Evolutionary conservation across 768 basidiomycete species (phyloP).

Genomic region (Agaricus sinodeliciosus): DNA sequence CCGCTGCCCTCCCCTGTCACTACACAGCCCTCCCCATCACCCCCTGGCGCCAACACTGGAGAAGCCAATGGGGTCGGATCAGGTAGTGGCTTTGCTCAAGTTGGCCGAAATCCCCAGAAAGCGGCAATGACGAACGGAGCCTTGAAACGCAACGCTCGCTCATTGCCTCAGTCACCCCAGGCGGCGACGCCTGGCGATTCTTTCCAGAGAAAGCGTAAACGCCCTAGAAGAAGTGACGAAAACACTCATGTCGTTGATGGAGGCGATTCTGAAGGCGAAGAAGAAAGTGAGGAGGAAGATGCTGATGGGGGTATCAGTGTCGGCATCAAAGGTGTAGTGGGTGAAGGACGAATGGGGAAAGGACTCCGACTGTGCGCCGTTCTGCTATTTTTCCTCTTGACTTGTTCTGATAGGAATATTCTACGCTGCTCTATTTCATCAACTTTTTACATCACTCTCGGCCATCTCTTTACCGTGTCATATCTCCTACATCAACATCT

Average conservation of each 20-base stretch:
- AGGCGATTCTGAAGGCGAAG: constrained; percentile 29
- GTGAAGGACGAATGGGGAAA: constrained; percentile 22
- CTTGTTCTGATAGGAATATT: neutral
- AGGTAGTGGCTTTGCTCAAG: neutral
- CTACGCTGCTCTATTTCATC: neutral
- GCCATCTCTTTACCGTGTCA: too few species aligned
- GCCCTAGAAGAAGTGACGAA: constrained; percentile 15
- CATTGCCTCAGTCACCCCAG: neutral
- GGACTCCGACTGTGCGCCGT: constrained; percentile 31
- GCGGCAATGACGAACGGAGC: neutral
- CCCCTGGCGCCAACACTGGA: neutral
- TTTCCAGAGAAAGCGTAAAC: constrained; percentile 18
- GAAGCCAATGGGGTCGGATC: neutral
- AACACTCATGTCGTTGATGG: constrained; percentile 16
- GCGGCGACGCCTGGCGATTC: constrained; percentile 4
- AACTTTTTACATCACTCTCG: neutral
- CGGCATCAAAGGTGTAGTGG: constrained; percentile 24
- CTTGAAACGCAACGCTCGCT: neutral
- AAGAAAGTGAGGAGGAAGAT: constrained; percentile 36
- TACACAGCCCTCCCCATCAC: neutral
- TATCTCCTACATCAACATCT: too few species aligned
- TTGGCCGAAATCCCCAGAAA: constrained; percentile 2
- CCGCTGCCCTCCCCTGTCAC: neutral
- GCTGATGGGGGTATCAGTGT: constrained; percentile 34
- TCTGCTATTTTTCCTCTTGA: constrained; percentile 5